Conservation (phyloP, 1,284 basidiomycete genomes). For the Athelia psychrophila region DNA sequence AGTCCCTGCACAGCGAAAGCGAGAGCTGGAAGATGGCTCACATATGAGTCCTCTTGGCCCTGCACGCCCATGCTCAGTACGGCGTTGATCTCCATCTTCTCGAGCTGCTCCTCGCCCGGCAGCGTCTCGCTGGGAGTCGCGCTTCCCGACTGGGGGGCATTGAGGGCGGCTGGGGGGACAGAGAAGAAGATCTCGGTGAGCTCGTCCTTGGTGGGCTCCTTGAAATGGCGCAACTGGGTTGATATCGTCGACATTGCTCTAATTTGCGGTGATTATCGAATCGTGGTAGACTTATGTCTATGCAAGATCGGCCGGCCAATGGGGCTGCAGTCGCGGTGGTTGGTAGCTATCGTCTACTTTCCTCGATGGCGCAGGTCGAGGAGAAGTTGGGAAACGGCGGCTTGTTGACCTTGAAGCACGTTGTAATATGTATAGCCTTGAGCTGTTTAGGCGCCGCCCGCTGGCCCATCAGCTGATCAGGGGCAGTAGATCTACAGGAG, state of each 20-base stretch:
- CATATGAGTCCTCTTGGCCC: constrained; percentile 89
- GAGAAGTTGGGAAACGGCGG: too few relatives aligned
- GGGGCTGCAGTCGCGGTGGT: too few relatives aligned
- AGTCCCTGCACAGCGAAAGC: neutral
- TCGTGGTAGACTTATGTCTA: too few relatives aligned
- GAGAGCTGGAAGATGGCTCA: constrained; percentile 44
- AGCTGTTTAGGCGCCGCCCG: too few relatives aligned
- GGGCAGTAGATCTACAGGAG: too few relatives aligned
- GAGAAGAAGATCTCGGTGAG: constrained; percentile 83
- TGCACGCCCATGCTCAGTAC: constrained; percentile 79
- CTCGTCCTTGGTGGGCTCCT: constrained; percentile 88
- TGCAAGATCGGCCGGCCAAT: too few relatives aligned
- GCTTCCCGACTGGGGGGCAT: constrained; percentile 18
- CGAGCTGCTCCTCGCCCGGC: constrained; percentile 35
- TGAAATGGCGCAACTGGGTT: constrained; percentile 84
- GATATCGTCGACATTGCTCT: constrained; percentile 72
- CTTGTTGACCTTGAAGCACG: too few relatives aligned
- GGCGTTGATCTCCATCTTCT: constrained; percentile 89
- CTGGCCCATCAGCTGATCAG: too few relatives aligned
- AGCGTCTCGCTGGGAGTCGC: constrained; percentile 14
- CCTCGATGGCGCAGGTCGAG: too few relatives aligned
- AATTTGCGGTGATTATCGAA: neutral
- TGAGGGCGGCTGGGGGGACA: constrained; percentile 46
- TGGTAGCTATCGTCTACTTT: too few relatives aligned
- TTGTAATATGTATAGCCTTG: too few relatives aligned